Evolutionary conservation across 164 flowering plant species (phyloP).

Genomic region (Kalanchoe fedtschenkoi): DNA sequence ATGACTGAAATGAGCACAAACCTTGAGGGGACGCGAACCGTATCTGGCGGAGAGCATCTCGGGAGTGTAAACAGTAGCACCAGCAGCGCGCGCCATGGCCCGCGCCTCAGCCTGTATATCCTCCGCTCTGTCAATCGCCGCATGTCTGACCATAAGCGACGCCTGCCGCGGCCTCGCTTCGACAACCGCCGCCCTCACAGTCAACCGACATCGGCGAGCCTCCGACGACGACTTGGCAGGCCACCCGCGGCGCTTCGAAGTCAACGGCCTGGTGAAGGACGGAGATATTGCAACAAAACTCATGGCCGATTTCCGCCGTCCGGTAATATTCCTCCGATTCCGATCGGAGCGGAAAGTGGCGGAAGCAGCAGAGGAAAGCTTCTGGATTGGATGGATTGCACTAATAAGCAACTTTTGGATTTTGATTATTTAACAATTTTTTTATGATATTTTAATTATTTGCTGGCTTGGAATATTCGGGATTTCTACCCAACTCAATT

Average conservation of each 20-base stretch:
- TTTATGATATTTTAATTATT: neutral
- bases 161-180: slow-evolving; percentile 7
- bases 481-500: too few species aligned
- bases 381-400: neutral
- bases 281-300: neutral
- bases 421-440: neutral
- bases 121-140: slow-evolving; percentile 23
- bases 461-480: neutral
- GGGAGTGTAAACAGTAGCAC: slow-evolving; percentile 72
- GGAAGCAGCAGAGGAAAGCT: neutral
- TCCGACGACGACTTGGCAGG: neutral
- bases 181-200: slow-evolving; percentile 1
- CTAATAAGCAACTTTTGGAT: neutral
- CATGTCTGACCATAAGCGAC: neutral
- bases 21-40: slow-evolving; percentile 71
- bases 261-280: neutral
- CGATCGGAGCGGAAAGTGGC: neutral
- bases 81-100: slow-evolving; percentile 83
- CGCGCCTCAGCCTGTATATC: slow-evolving; percentile 82
- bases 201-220: neutral
- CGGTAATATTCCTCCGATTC: too few species aligned
- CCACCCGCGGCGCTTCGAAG: neutral
- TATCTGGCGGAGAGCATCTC: slow-evolving; percentile 46
- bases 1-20: slow-evolving; percentile 7
- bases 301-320: neutral